Base-by-base conservation (phyloP, 257 asterid genomes). In the Solanum verrucosum region DNA sequence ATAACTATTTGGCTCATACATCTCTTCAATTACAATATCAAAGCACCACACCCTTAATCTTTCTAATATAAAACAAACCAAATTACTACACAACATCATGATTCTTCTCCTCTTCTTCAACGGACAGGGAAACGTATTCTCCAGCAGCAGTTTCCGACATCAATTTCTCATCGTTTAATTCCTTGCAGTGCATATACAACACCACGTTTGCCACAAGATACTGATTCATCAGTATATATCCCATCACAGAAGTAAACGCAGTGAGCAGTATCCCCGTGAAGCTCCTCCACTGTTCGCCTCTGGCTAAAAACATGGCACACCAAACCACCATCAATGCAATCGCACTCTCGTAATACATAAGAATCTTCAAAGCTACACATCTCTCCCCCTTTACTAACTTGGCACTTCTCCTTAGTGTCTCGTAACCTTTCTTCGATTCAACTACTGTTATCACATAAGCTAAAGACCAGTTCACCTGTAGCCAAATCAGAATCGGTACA, bases 271-370 rank as follows among this genome's bases (percentile, higher is more conserved):
- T 42, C 15, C 33, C 67, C 10, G 0, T 1, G 5, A 44, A 42
- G 16, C 65, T 79, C 33, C 13, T 88, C 83, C 27, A 91, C 29
- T 68, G 92, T 33, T 85, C 88, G 88, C 60, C 90, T 21, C 89
- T 88, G 40, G 91, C 94, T 56, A 83, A 90, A 63, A 42, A 5
- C 20, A 37, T 9, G 6, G 37, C 0, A 65, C 16, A 88, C 89
- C 90, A 90, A 87, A 95, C 83, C 89, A 92, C 87, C 91, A 88
- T 68, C 93, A 89, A 3, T 90, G 88, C 88, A 85, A 91, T 59
- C 86, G 88, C 9, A 89, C 84, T 11, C 93, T 94, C 35, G 88
- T 93, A 21, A 88, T 73, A 5, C 29, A 83, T 5, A 21, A 9
- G 7, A 2, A 83, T 35, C 6, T 18, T 13, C 6, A 88, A 14